Conservation (phyloP, 2,329 filamentous ascomycete genomes). For the Monosporascus sp. region DNA sequence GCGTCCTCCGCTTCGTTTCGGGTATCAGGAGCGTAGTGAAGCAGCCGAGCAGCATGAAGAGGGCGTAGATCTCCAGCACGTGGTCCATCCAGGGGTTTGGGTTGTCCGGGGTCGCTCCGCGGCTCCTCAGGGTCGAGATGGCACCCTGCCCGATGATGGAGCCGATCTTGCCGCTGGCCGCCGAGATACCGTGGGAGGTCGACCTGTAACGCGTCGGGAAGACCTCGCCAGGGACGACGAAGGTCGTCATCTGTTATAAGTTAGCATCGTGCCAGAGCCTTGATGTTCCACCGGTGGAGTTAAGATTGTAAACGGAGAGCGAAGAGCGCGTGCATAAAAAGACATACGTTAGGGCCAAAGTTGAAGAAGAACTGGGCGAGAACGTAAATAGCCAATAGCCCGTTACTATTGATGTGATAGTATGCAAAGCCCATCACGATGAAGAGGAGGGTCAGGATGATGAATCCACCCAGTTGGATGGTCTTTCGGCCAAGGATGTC, state of each 20-base stretch:
- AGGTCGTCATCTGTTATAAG: slow-evolving; percentile 39
- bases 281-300: no score
- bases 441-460: slow-evolving; percentile 52
- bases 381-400: slow-evolving; percentile 51
- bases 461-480: slow-evolving; percentile 64
- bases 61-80: slow-evolving; percentile 67
- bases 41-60: slow-evolving; percentile 72
- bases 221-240: slow-evolving; percentile 51
- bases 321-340: background rate
- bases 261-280: background rate
- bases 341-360: slow-evolving; percentile 45
- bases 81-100: slow-evolving; percentile 66
- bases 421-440: slow-evolving; percentile 60
- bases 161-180: slow-evolving; percentile 50
- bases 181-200: slow-evolving; percentile 53
- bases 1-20: slow-evolving; percentile 69
- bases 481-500: slow-evolving; percentile 73
- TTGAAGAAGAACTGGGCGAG: slow-evolving; percentile 57
- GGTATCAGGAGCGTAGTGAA: slow-evolving; percentile 66
- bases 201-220: slow-evolving; percentile 54
- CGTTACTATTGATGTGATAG: slow-evolving; percentile 44
- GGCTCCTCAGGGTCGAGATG: slow-evolving; percentile 48
- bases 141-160: slow-evolving; percentile 54
- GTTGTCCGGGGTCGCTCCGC: slow-evolving; percentile 34
- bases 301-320: no score